These are phyloP conservation scores for Salvia sclarea DNA, from an alignment of 305 asterid species.

Conservation along the genomic window DNA sequence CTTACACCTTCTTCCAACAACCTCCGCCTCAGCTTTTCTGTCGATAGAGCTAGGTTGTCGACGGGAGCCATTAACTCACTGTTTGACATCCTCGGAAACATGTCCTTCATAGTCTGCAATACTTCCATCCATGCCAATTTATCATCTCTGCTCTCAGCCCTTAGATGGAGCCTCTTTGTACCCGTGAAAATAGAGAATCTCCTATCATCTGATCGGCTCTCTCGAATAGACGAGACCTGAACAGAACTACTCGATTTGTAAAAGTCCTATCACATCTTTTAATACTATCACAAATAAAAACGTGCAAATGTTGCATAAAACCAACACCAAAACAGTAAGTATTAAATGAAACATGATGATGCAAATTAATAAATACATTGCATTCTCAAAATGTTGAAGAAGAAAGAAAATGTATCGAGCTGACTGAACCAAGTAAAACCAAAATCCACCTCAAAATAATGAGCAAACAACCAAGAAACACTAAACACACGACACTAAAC, in stretches of 20 bases:
- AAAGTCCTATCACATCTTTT: slow-evolving; percentile 18
- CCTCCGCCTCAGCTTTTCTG: slow-evolving; percentile 77
- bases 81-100: slow-evolving; percentile 97
- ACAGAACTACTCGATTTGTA: slow-evolving; percentile 29
- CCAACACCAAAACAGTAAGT: slow-evolving; percentile 10
- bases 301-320: slow-evolving; percentile 1
- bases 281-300: not conserved
- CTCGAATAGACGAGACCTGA: slow-evolving; percentile 90
- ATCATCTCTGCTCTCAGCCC: slow-evolving; percentile 93
- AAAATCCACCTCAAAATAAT: slow-evolving; percentile 7
- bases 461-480: slow-evolving; percentile 11
- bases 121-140: slow-evolving; percentile 87
- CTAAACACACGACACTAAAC: not conserved
- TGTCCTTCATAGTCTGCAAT: slow-evolving; percentile 85
- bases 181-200: slow-evolving; percentile 96
- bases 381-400: slow-evolving; percentile 5
- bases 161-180: slow-evolving; percentile 88
- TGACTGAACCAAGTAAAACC: slow-evolving; percentile 2
- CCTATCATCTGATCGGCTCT: slow-evolving; percentile 91
- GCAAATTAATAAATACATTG: slow-evolving; percentile 6
- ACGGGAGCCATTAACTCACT: slow-evolving; percentile 93
- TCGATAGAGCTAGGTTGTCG: slow-evolving; percentile 65
- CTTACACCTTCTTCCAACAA: slow-evolving; percentile 73
- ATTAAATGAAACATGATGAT: not conserved
- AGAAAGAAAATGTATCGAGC: slow-evolving; percentile 1